Conservation (phyloP, 2,329 filamentous ascomycete species). For the Helotiales sp. region DNA sequence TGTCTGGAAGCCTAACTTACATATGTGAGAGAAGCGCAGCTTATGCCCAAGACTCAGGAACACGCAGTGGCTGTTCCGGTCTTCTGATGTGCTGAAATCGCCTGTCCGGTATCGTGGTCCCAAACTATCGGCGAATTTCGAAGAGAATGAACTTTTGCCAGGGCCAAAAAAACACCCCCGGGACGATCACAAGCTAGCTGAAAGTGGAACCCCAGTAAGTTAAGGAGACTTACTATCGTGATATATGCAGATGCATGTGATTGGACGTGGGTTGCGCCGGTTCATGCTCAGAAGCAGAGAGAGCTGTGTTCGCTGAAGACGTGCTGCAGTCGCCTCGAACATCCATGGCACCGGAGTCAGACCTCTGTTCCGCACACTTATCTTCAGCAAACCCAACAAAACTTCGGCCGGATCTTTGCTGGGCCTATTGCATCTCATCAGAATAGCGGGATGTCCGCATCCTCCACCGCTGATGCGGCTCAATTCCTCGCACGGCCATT, state of each 20-base stretch:
- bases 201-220: background rate
- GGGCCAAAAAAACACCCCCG: background rate
- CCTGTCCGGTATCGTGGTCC: background rate
- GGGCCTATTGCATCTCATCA: too few species aligned
- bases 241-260: background rate
- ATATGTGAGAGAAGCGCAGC: background rate
- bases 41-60: background rate
- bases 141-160: background rate
- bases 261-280: background rate
- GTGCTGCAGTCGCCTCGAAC: background rate
- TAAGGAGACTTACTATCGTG: background rate
- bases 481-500: background rate
- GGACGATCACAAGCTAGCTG: background rate
- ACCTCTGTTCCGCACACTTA: background rate
- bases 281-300: background rate
- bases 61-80: background rate
- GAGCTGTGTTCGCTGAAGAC: background rate
- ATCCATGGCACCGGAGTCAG: background rate
- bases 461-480: background rate
- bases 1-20: background rate
- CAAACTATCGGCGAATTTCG: background rate
- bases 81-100: background rate
- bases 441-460: background rate
- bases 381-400: background rate
- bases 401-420: background rate